phyloP scores from a whole-genome alignment of 306 rosid species.

The cucumber (Cucumis sativus) region Cucumber_9930_V3 NC_026659.2:1780501-1781000 shows the following conservation, averaged over 20 bases:
- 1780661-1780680: conserved; percentile 50
- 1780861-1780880: conserved; percentile 78
- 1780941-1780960: conserved; percentile 80
- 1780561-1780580: conserved; percentile 76
- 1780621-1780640: conserved; percentile 74
- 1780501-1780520: conserved; percentile 26
- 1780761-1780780: conserved; percentile 65
- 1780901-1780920: conserved; percentile 84
- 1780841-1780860: conserved; percentile 69
- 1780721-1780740: conserved; percentile 70
- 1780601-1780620: conserved; percentile 91
- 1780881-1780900: conserved; percentile 63
- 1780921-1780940: conserved; percentile 35
- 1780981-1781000: conserved; percentile 82
- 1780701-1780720: conserved; percentile 81
- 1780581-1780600: conserved; percentile 68
- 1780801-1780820: conserved; percentile 73
- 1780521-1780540: conserved; percentile 74
- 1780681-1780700: conserved; percentile 82
- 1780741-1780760: conserved; percentile 77
- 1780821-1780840: conserved; percentile 78
- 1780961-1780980: conserved; percentile 65
- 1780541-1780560: conserved; percentile 82
- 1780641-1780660: conserved; percentile 93
- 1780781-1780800: conserved; percentile 46